Conservation (phyloP, 164 flowering plant genomes). For the Taxillus chinensis region DNA sequence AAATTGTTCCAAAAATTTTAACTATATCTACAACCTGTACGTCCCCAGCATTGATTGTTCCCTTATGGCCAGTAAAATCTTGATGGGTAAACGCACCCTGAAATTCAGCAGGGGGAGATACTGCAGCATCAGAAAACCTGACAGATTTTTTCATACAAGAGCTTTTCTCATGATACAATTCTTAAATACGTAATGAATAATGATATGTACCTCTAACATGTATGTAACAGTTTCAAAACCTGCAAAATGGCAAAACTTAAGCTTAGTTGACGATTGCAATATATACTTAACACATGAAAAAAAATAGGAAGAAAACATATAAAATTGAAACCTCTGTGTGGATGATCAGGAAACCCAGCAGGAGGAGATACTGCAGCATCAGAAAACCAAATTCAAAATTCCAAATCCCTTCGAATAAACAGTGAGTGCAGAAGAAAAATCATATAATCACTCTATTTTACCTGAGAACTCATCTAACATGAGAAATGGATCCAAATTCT, state of each 20-base stretch:
- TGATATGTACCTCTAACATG: constrained; percentile 50
- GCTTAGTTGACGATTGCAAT: not conserved
- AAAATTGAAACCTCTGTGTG: constrained; percentile 66
- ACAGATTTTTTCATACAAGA: not conserved
- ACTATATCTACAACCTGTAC: constrained; percentile 46
- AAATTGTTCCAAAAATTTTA: too few species aligned
- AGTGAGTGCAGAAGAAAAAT: not conserved
- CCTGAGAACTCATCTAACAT: not conserved
- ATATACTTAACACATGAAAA: not conserved
- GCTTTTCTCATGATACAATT: not conserved
- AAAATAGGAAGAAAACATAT: not conserved
- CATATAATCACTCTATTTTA: not conserved
- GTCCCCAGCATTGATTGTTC: constrained; percentile 71
- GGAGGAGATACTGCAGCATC: not conserved
- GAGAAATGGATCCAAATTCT: not conserved
- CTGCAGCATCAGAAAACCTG: not conserved
- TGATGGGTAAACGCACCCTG: constrained; percentile 82
- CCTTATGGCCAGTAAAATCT: constrained; percentile 85
- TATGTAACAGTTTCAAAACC: constrained; percentile 91
- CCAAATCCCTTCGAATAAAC: not conserved
- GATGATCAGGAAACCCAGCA: constrained; percentile 20
- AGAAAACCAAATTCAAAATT: not conserved
- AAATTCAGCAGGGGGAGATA: not conserved
- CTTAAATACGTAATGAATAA: not conserved
- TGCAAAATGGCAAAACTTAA: constrained; percentile 11